Evolutionary conservation across 352 stramenopile species (phyloP), one percentile per base, ranked within the genome.

Genomic region (Pythium sukuiense): DNA sequence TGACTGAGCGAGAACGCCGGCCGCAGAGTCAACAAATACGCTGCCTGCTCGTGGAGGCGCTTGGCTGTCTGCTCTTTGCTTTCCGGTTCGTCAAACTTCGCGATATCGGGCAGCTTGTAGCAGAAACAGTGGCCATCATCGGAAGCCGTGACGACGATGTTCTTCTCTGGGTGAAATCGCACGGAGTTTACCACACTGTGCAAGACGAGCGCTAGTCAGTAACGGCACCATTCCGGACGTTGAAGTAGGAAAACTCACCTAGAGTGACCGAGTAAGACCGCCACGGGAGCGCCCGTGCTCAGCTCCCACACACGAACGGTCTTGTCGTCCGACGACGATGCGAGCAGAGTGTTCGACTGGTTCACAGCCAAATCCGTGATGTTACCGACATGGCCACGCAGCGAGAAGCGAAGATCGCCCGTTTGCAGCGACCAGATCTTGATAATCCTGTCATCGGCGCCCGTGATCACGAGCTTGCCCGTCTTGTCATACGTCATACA

Each of bases 401-500:
- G 70, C 16, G 89, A 95, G 57, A 93, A 93, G 6, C 87, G 56
- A 1, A 97, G 71, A 49, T 95, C 81, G 7, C 89, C 89, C 6
- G 89, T 96, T 27, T 73, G 77, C 32, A 98, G 71, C 56, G 89
- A 97, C 90, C 97, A 99, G 33, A 99, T 87, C 74, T 99, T 99
- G 32, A 98, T 92, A 14, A 99, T 76, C 80, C 85, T 84, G 72
- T 99, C 97, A 74, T 99, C 97, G 0, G 97, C 95, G 46, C 97
- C 97, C 0, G 97, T 99, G 61, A 99, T 95, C 58, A 99, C 96
- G 64, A 98, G 98, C 58, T 96, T 89, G 35, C 96, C 95, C 18
- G 83, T 93, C 63, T 89, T 92, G 84, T 99, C 97, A 71, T 99
- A 99, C 48, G 90, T 94, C 49, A 99, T 78, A 72, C 95, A 99